Conservation (phyloP, 208 protist species). For the Borovskyia barvae region DNA sequence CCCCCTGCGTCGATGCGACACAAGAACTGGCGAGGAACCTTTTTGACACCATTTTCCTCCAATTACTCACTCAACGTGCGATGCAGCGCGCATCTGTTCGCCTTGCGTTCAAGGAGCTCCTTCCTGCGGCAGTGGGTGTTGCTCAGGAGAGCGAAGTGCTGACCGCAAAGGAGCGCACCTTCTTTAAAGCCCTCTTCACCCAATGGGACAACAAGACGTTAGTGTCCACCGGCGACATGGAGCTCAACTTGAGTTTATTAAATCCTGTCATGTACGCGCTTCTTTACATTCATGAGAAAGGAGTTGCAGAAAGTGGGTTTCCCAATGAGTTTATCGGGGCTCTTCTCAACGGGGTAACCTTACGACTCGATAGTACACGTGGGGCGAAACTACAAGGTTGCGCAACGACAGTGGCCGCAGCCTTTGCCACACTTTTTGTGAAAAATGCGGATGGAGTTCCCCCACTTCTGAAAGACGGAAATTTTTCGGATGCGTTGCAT, state of each 20-base stretch:
- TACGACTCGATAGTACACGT: constrained; percentile 39
- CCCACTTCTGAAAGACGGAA: constrained; percentile 23
- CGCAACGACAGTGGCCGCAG: constrained; percentile 35
- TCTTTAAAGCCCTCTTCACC: constrained; percentile 14
- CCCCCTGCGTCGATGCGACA: neutral
- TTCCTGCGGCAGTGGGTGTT: constrained; percentile 1
- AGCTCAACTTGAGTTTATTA: constrained; percentile 38
- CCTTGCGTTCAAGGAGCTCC: constrained; percentile 13
- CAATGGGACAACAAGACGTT: constrained; percentile 39
- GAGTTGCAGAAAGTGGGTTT: constrained; percentile 5
- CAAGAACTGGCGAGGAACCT: constrained; percentile 1
- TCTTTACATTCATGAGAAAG: constrained; percentile 26
- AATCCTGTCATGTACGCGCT: constrained; percentile 60
- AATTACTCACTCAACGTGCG: constrained; percentile 7
- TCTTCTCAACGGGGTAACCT: constrained; percentile 45
- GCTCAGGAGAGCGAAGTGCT: neutral
- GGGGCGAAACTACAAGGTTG: constrained; percentile 13
- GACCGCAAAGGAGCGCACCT: constrained; percentile 2
- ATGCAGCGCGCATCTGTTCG: neutral
- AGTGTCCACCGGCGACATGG: constrained; percentile 32
- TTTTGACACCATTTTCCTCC: constrained; percentile 22
- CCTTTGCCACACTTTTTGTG: constrained; percentile 39
- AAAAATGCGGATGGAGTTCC: constrained; percentile 16
- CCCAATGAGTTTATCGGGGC: constrained; percentile 30
- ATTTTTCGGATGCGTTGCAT: constrained; percentile 20